Evolutionary conservation across 2,329 filamentous ascomycete genomes (phyloP), one percentile per base, ranked within the genome.

Genomic region (Ambrosiella beaveri): DNA sequence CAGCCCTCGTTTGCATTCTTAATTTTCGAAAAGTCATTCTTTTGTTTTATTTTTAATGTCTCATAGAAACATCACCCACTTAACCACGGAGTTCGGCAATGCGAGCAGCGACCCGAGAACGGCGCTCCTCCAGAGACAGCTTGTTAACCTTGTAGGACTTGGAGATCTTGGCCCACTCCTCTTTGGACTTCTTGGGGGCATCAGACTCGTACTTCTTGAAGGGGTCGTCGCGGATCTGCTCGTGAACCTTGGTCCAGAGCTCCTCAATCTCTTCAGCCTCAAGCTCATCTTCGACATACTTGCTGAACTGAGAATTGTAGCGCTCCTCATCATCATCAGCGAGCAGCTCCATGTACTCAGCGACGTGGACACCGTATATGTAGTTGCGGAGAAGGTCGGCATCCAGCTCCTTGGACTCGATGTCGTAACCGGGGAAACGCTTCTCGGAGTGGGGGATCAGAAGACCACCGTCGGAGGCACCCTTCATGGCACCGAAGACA

Each of bases 271-370:
- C 88, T 69, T 96, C 93, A 64, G 93, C 90, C 79, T 97, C 91
- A 65, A 98, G 74, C 68, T 95, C 93, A 71, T 95, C 88, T 65
- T 98, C 91, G 66, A 95, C 86, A 82, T 98, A 98, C 77, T 93
- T 85, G 74, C 84, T 79, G 86, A 98, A 98, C 81, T 98, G 93
- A 68, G 82, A 84, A 82, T 91, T 91, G 88, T 88, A 98, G 73
- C 93, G 90, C 84, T 98, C 93, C 86, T 98, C 93, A 71, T 98
- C 93, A 72, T 98, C 93, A 69, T 98, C 93, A 76, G 93, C 93
- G 65, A 98, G 87, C 61, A 86, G 93, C 85, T 98, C 93, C 93
- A 98, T 98, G 85, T 98, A 98, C 84, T 98, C 93, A 67, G 91
- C 90, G 65, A 98, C 88, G 83, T 98, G 93, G 63, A 93, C 91